Conservation (phyloP, 2,329 filamentous ascomycete species). For the Colletotrichum lentis region DNA sequence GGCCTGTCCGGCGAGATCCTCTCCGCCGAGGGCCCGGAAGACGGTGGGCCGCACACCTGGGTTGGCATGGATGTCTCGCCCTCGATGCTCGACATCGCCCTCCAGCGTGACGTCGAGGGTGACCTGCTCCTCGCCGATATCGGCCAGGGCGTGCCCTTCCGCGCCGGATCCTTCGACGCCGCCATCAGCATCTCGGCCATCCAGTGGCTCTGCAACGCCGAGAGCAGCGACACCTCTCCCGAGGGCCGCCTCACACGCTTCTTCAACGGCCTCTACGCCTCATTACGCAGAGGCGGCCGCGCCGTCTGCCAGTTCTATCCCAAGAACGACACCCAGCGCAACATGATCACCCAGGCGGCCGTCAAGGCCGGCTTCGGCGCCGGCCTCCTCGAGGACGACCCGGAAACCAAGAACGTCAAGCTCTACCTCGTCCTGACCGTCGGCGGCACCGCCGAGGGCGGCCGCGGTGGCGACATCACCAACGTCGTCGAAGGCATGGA, state of each 20-base stretch:
- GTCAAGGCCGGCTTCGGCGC: conserved; percentile 95
- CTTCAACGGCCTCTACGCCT: conserved; percentile 91
- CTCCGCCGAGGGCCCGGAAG: conserved; percentile 71
- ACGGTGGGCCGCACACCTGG: conserved; percentile 91
- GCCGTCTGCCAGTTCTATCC: conserved; percentile 99
- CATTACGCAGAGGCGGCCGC: conserved; percentile 80
- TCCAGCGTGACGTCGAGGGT: conserved; percentile 90
- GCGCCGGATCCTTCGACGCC: conserved; percentile 90
- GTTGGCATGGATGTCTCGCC: conserved; percentile 96
- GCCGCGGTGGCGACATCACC: conserved; percentile 80
- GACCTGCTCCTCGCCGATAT: conserved; percentile 95
- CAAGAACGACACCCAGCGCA: conserved; percentile 89
- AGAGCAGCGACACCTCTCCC: conserved; percentile 83
- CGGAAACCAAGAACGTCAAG: conserved; percentile 95
- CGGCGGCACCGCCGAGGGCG: conserved; percentile 65
- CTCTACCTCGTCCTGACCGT: conserved; percentile 95
- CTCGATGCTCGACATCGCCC: conserved; percentile 94
- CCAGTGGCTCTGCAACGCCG: conserved; percentile 99
- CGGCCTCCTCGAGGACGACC: conserved; percentile 92
- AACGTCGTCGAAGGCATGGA: conserved; percentile 90
- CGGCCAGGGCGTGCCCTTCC: conserved; percentile 93
- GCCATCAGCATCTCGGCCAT: conserved; percentile 94
- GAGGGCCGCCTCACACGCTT: conserved; percentile 82
- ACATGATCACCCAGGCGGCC: conserved; percentile 90
- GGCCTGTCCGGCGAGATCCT: conserved; percentile 95